These are phyloP conservation scores for Plasmodium sp. DNA, from an alignment of 169 alveolate genomes.

Conservation along the genomic window DNA sequence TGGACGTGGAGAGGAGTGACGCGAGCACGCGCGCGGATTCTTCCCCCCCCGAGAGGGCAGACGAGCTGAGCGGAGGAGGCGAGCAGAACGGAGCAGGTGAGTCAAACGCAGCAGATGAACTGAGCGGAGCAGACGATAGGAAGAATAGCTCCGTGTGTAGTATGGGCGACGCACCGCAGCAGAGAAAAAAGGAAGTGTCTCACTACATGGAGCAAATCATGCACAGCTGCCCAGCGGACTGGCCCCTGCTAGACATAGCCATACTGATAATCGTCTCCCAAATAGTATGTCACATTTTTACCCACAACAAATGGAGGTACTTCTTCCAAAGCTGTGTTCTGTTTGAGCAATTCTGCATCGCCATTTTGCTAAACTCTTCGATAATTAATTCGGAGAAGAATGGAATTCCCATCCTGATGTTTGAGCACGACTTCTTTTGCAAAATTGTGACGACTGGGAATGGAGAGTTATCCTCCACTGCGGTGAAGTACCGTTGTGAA, in stretches of 20 bases:
- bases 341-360: constrained; percentile 56
- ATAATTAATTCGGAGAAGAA: constrained; percentile 21
- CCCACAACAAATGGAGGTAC: constrained; percentile 6
- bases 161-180: background rate
- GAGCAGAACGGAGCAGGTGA: background rate
- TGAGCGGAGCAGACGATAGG: background rate
- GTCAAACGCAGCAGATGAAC: background rate
- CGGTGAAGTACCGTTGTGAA: constrained; percentile 2
- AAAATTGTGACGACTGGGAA: background rate
- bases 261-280: constrained; percentile 53
- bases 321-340: constrained; percentile 17
- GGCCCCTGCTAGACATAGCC: constrained; percentile 67
- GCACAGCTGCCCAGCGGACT: constrained; percentile 26
- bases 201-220: constrained; percentile 46
- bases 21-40: background rate
- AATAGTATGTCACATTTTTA: constrained; percentile 57
- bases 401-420: constrained; percentile 36
- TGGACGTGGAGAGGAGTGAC: constrained; percentile 7
- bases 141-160: background rate
- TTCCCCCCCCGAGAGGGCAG: background rate
- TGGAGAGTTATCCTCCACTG: background rate
- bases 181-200: background rate
- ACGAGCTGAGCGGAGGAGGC: background rate
- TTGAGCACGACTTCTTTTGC: constrained; percentile 55
- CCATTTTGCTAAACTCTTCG: constrained; percentile 64